Evolutionary conservation across 192 early-diverging fungal genomes (phyloP), one percentile per base, ranked within the genome.

Genomic region (Coemansia sp.): DNA sequence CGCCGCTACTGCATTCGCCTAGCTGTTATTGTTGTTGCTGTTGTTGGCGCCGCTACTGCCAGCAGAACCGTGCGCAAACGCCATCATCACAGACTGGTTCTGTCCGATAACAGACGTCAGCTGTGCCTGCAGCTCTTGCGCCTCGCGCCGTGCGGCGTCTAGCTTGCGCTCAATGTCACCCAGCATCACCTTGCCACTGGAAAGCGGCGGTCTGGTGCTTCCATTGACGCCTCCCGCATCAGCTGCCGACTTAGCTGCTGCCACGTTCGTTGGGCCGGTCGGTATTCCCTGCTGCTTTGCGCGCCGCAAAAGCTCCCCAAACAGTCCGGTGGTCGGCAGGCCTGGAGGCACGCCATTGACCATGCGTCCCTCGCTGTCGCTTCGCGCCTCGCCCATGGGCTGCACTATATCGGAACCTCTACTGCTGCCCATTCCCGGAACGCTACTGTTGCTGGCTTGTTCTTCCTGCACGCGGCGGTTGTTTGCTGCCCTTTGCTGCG

Each of bases 41-140:
- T 6, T 53, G 55, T 10, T 57, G 40, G 27, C 48, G 65, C 55
- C 44, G 36, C 38, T 45, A 33, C 29, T 30, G 34, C 38, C 61
- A 6, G 58, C 34, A 25, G 61, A 45, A 59, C 50, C 54, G 54
- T 64, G 63, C 23, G 58, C 65, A 42, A 77, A 65, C 37, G 61
- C 68, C 75, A 64, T 64, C 68, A 77, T 66, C 38, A 54, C 62
- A 31, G 68, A 62, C 68, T 77, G 75, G 65, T 71, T 77, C 58
- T 71, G 75, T 17, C 68, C 75, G 22, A 71, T 77, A 30, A 68
- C 75, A 13, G 75, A 64, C 60, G 68, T 71, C 65, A 77, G 75
- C 62, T 77, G 68, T 9, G 68, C 75, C 47, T 68, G 75, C 30
- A 77, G 65, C 40, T 77, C 75, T 14, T 55, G 64, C 9, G 68